Evolutionary conservation across 495 filamentous ascomycete species (phyloP), one percentile per base, ranked within the genome.

Genomic region (Penicillium subrubescens): DNA sequence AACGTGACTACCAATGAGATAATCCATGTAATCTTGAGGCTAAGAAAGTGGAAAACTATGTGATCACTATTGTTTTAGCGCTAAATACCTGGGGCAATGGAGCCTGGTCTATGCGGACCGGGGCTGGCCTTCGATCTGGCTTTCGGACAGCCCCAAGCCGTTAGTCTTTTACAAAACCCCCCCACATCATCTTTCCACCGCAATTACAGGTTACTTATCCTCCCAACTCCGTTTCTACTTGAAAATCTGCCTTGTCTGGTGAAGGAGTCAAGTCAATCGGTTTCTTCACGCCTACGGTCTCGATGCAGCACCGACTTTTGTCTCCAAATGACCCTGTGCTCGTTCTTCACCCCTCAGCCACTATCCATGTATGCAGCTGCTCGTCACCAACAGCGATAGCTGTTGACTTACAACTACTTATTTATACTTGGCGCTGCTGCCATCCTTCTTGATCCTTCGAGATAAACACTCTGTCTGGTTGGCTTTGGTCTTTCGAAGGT

Each of bases 221-320:
- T 31, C 48, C 48, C 48, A 14, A 10, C 2, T 52, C 34, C 60
- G 48, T 64, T 64, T 62, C 60, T 57, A 25, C 57, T 62, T 21
- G 50, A 58, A 69, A 79, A 64, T 79, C 78, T 78, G 78, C 78
- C 78, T 80, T 74, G 75, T 60, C 74, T 64, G 57, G 62, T 54
- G 60, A 68, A n/a, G 75, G 76, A 69, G 70, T 76, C 65, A 73
- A 68, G 61, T 53, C 48, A 53, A 53, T 43, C 65, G 48, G 55
- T 67, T 60, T 70, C 63, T 68, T 68, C 73, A 68, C 60, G 60
- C 57, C 60, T 46, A 60, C 67, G 62, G 63, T 71, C 58, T 67
- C 63, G 54, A 71, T 73, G 65, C 69, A 59, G 68, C 65, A 59
- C 68, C 66, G 57, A 57, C 44, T 69, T 61, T 67, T 58, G 59